Evolutionary conservation across 257 asterid genomes (phyloP), one percentile per base, ranked within the genome.

Genomic region (Plantago major): DNA sequence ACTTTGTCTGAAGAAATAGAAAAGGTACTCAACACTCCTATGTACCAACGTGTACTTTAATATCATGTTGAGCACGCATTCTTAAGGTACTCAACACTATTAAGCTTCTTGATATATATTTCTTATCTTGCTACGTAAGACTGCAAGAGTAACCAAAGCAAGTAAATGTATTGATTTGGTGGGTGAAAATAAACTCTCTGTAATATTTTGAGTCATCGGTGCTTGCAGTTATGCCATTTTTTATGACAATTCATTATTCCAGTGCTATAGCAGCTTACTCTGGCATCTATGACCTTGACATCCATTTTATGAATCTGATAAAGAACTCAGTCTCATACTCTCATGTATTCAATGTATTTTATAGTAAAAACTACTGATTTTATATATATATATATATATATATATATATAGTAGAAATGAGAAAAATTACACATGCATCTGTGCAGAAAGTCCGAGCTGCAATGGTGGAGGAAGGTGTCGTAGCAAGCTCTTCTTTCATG

Each of bases 361-460:
- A 30, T 72, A 48, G 47, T 16, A 30, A n/a, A n/a, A 19, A 55
- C 17, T 22, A 30, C 10, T 26, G 45, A 30, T 46, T 65, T 55
- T 22, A 49, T 59, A 60, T 67, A 54, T 65, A 19, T 50, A 49
- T n/a, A n/a, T n/a, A 3, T 49, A 49, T n/a, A n/a, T n/a, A 11
- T 22, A 50, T 50, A 9, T 2, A 18, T 9, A 19, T 51, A 2
- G 56, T 19, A 18, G 30, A 11, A 11, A 53, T 53, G 11, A 22
- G 26, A 22, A 19, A 53, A n/a, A 11, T 53, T 5, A 19, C 11
- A 12, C 16, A 26, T 26, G 18, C 13, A 52, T 16, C 6, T 42
- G 11, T 78, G 84, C 93, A 90, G 98, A 81, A 78, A 71, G 97
- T 92, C 46, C 77, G 97, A 43, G 79, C 78, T 65, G 81, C 71